Base-by-base conservation (phyloP, 176 grass and related monocot species). In the Phoenix roebelenii region DNA sequence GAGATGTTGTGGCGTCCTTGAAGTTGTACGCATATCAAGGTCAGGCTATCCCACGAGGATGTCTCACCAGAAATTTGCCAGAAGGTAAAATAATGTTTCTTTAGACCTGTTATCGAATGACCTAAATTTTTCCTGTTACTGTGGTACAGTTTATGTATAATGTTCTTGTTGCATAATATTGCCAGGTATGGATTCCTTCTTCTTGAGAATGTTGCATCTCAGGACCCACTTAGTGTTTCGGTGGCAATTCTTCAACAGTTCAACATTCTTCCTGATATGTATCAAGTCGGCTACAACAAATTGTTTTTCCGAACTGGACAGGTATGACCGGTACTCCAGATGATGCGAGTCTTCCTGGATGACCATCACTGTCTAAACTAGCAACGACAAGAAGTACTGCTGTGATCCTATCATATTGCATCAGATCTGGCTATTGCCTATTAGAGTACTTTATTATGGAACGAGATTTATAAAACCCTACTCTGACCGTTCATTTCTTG, bases 201-300 rank as follows among this genome's bases (percentile, higher is more conserved):
- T 61, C 87, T 97, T 52, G 93, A 98, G 73, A 81, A 76, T 78
- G 79, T 83, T 19, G 66, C 84, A 55, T 92, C 84, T 63, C 87
- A 85, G 89, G 93, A 98, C 67, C 93, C 93, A 60, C 80, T 98
- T 22, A 88, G 84, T 73, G 84, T 98, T 76, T 98, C 93, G 35
- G 87, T 98, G 76, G 93, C 87, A 71, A 92, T 98, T 77, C 93
- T 98, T 72, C 78, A 88, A 18, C 93, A 98, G 50, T 98, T 98
- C 60, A 98, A 92, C 63, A 98, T 98, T 74, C 76, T 85, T 51
- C 87, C 87, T 61, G 93, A 98, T 61, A 97, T 97, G 93, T 97
- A 97, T 74, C 93, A 97, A 88, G 84, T 97, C 83, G 93, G 93
- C 66, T 97, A 92, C 69, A 92, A 84, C 68, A 97, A 92, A 26